phyloP scores from a whole-genome alignment of 2,329 filamentous ascomycete genomes.

The Diaporthe velutina region DNA sequence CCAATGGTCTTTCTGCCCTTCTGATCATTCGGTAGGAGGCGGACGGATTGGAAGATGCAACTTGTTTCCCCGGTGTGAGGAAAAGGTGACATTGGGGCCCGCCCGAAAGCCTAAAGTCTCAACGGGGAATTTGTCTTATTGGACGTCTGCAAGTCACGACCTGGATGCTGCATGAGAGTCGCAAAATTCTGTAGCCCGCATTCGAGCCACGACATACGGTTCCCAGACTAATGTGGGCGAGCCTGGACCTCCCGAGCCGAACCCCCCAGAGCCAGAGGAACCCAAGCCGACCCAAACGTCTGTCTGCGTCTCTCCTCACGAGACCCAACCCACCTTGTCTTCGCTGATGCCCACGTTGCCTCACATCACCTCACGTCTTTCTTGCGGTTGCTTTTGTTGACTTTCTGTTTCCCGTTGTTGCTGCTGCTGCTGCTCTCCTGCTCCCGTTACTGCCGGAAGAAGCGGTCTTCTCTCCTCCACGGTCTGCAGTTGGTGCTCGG shows the following conservation, averaged over 20 bases:
- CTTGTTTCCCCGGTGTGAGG: conserved; percentile 10
- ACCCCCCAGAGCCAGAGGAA: conserved; percentile 30
- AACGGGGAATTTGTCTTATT: conserved; percentile 35
- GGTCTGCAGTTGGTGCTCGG: conserved; percentile 14
- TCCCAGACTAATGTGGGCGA: conserved; percentile 51
- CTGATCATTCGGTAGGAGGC: not conserved
- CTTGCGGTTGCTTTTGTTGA: conserved; percentile 20
- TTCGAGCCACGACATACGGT: conserved; percentile 57
- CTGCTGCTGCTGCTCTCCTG: conserved; percentile 4
- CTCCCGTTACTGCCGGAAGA: not conserved
- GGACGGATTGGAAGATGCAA: conserved; percentile 18
- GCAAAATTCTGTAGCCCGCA: conserved; percentile 48
- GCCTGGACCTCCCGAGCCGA: conserved; percentile 42
- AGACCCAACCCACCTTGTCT: conserved; percentile 11
- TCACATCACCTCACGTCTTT: conserved; percentile 23
- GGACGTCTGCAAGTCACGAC: conserved; percentile 38
- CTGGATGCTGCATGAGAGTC: conserved; percentile 41
- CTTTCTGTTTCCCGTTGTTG: not conserved
- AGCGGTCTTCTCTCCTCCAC: not conserved
- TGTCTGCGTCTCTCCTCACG: conserved; percentile 32
- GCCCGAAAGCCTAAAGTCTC: conserved; percentile 38
- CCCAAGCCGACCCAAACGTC: conserved; percentile 19
- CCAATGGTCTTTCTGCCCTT: conserved; percentile 4
- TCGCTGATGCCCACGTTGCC: conserved; percentile 7
- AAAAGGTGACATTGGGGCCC: conserved; percentile 36